Conservation (phyloP, 2,329 filamentous ascomycete genomes). For the Biscogniauxia sp. region DNA sequence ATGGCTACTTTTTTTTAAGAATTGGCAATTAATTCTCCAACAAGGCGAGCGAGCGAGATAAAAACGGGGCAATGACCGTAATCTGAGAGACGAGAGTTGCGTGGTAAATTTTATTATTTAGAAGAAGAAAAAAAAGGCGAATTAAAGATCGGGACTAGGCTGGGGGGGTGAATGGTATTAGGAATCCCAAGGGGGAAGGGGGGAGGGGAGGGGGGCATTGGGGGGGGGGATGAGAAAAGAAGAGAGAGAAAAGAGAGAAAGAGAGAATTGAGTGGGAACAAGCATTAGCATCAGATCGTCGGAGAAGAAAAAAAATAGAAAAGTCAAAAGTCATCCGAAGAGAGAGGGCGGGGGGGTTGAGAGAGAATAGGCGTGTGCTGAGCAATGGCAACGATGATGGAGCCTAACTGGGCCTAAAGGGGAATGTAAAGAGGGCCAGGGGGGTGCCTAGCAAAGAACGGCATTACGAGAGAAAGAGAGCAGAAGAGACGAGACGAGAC, state of each 20-base stretch:
- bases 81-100: slow-evolving; percentile 35
- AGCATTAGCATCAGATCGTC: slow-evolving; percentile 23
- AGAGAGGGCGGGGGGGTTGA: slow-evolving; percentile 6
- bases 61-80: slow-evolving; percentile 43
- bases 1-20: slow-evolving; percentile 51
- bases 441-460: neutral
- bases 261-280: slow-evolving; percentile 16
- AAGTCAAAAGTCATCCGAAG: slow-evolving; percentile 20
- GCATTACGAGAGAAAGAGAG: neutral
- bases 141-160: slow-evolving; percentile 37
- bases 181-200: slow-evolving; percentile 22
- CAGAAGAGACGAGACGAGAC: neutral
- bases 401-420: slow-evolving; percentile 19
- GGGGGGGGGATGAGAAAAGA: slow-evolving; percentile 11
- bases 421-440: slow-evolving; percentile 8
- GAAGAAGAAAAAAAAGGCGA: slow-evolving; percentile 26
- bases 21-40: slow-evolving; percentile 38
- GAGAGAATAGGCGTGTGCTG: slow-evolving; percentile 11
- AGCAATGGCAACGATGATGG: slow-evolving; percentile 19
- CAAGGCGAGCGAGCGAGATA: slow-evolving; percentile 37
- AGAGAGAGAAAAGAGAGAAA: slow-evolving; percentile 1
- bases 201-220: neutral
- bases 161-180: slow-evolving; percentile 24
- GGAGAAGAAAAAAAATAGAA: slow-evolving; percentile 1
- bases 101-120: slow-evolving; percentile 39